phyloP scores from a whole-genome alignment of 202 grass and related monocot genomes.

The Eragrostis tef region DNA sequence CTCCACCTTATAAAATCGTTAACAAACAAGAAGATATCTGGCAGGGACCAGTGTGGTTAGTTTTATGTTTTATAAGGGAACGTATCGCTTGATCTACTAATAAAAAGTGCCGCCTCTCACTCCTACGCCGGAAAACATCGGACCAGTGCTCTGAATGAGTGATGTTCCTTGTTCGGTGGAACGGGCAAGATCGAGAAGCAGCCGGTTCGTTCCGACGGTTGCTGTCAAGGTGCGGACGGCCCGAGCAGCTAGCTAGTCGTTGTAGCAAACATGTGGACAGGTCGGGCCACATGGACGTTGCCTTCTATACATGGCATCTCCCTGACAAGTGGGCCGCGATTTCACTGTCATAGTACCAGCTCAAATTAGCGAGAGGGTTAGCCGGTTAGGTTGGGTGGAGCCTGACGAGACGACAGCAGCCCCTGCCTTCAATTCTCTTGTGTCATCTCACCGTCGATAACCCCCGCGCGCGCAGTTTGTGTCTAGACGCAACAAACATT shows the following conservation, averaged over 20 bases:
- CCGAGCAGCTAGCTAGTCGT: background rate
- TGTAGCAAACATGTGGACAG: background rate
- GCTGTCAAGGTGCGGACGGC: background rate
- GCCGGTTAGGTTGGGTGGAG: background rate
- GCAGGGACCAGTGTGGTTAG: background rate
- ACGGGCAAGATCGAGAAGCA: background rate
- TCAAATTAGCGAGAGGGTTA: background rate
- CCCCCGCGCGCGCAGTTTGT: too few species aligned
- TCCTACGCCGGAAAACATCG: background rate
- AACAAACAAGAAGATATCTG: background rate
- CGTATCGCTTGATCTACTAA: background rate
- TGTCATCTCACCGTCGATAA: too few species aligned
- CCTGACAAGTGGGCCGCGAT: background rate
- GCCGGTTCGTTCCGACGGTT: too few species aligned
- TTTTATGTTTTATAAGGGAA: background rate
- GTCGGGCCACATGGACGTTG: background rate
- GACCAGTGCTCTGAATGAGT: background rate
- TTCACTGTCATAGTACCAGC: background rate
- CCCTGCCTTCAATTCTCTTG: too few species aligned
- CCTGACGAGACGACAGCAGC: too few species aligned
- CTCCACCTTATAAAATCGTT: background rate
- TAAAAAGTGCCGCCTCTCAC: background rate
- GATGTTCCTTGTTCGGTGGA: background rate
- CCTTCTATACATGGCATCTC: background rate
- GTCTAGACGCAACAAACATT: too few species aligned